A percentile compares a stretch with the other conserved stretches of the same genome.
Conservation (phyloP, 495 filamentous ascomycete genomes). For the Umbilicaria muhlenbergii region DNA sequence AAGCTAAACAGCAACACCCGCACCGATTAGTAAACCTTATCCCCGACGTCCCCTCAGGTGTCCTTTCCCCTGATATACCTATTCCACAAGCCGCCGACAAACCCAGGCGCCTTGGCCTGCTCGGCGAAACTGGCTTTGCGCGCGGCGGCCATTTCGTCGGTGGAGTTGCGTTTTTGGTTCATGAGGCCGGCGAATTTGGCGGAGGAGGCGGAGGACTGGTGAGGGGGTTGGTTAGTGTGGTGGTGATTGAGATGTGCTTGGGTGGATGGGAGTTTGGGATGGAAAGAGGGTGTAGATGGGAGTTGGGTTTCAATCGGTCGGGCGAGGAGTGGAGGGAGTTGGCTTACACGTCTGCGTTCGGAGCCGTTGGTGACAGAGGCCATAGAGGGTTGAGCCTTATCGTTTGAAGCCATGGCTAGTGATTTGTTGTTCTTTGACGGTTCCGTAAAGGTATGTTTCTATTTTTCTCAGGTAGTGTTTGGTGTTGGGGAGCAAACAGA, state of each 20-base stretch:
- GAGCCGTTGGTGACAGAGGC: conserved; percentile 1
- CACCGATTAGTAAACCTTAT: too few relatives aligned
- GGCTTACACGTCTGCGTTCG: conserved; percentile 11
- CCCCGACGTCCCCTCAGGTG: too few relatives aligned
- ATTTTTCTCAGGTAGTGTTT: too few relatives aligned
- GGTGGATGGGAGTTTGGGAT: background rate
- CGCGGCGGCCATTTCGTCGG: conserved; percentile 21
- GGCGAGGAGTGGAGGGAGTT: background rate
- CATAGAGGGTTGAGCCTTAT: conserved; percentile 3
- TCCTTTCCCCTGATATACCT: conserved; percentile 17
- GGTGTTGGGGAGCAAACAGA: too few relatives aligned
- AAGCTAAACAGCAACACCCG: too few relatives aligned
- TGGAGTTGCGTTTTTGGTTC: conserved; percentile 33
- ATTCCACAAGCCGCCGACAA: conserved; percentile 38
- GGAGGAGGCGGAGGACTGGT: conserved; percentile 16
- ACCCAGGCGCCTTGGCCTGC: conserved; percentile 25
- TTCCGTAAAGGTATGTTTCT: too few relatives aligned
- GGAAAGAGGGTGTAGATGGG: background rate
- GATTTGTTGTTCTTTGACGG: too few relatives aligned
- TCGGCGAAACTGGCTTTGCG: conserved; percentile 34
- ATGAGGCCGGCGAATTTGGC: conserved; percentile 30
- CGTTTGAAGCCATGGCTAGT: conserved; percentile 7
- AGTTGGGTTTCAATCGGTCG: too few relatives aligned
- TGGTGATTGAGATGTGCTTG: conserved; percentile 2
- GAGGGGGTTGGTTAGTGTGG: conserved; percentile 1